Evolutionary conservation across 2,329 filamentous ascomycete genomes (phyloP), one percentile per base, ranked within the genome.

Genomic region (Clarireedia homoeocarpa): DNA sequence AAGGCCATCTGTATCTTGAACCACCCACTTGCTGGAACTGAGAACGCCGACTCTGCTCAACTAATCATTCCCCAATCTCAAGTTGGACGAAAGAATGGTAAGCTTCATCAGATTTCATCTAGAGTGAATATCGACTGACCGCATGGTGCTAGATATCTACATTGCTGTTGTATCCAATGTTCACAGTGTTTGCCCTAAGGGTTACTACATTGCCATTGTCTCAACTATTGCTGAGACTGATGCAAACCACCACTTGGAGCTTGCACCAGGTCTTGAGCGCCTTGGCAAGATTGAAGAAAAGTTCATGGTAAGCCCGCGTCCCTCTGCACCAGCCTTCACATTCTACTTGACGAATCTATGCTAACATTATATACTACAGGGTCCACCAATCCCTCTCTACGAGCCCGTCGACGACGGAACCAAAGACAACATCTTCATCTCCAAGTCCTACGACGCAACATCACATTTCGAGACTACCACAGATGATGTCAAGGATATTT

Each of bases 141-240:
- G 12, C 38, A 2, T 27, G 7, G 10, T 23, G 9, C 6, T 62
- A 94, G 90, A 97, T 70, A 91, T 99, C 69, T 99, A 99, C 80
- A 86, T 99, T 70, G 92, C 94, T 56, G 88, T 94, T 71, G 91
- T 99, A 58, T 96, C 91, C 1, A 90, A 89, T 40, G 89, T 91
- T 39, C 95, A 99, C 78, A 97, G 95, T 68, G 95, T 99, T 66
- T 97, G 92, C 77, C 94, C 95, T 67, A 95, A 96, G 82, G 92
- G 92, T 59, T 97, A 96, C 83, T 99, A 95, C 79, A 90, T 99
- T 66, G 94, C 94, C 67, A 99, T 97, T 59, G 92, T 99, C 63
- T 96, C 91, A 48, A 99, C 94, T 58, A 96, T 99, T 69, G 90
- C 94, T 62, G 95, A 99, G 79, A 86, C 85, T 46, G 77, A 85